A percentile compares a stretch with the other conserved stretches of the same genome.
phyloP scores from a whole-genome alignment of 768 basidiomycete species.

The Calocybe cyanea region DNA sequence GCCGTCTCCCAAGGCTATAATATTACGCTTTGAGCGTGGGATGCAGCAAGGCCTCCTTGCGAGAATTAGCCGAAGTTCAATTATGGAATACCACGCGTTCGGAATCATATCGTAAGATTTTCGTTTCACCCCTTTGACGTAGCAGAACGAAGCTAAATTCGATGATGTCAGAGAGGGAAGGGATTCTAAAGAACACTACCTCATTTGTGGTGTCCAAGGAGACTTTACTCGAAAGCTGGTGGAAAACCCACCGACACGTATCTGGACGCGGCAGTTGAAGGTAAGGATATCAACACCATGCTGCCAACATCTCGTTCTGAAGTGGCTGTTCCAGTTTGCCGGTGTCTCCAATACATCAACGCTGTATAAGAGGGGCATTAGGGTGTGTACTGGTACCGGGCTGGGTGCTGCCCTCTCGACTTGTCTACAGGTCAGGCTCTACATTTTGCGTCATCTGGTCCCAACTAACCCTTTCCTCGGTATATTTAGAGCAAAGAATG shows the following conservation, averaged over 20 bases:
- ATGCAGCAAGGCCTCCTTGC: slow-evolving; percentile 84
- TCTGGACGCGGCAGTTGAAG: slow-evolving; percentile 84
- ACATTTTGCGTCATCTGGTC: neutral
- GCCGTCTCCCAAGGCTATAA: slow-evolving; percentile 79
- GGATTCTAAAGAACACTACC: slow-evolving; percentile 71
- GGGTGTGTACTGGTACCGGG: slow-evolving; percentile 83
- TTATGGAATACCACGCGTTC: slow-evolving; percentile 85
- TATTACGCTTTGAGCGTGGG: slow-evolving; percentile 76
- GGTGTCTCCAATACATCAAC: slow-evolving; percentile 79
- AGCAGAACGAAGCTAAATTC: slow-evolving; percentile 2
- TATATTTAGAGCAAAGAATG: slow-evolving; percentile 41
- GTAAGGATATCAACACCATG: slow-evolving; percentile 24
- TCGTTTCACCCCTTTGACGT: neutral
- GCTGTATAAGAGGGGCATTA: slow-evolving; percentile 76
- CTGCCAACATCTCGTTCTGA: slow-evolving; percentile 8
- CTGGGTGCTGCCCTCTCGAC: slow-evolving; percentile 80
- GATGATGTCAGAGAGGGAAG: slow-evolving; percentile 55
- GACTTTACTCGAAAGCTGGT: slow-evolving; percentile 78
- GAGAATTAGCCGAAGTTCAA: slow-evolving; percentile 70
- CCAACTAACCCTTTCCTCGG: slow-evolving; percentile 11
- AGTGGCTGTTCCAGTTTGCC: slow-evolving; percentile 49
- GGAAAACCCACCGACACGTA: slow-evolving; percentile 60
- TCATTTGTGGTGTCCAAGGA: slow-evolving; percentile 83
- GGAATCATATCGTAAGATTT: slow-evolving; percentile 73
- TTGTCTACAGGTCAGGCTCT: slow-evolving; percentile 63